Evolutionary conservation across 1,284 basidiomycete species (phyloP), one percentile per base, ranked within the genome.

Genomic region (Heimioporus punctisporus): DNA sequence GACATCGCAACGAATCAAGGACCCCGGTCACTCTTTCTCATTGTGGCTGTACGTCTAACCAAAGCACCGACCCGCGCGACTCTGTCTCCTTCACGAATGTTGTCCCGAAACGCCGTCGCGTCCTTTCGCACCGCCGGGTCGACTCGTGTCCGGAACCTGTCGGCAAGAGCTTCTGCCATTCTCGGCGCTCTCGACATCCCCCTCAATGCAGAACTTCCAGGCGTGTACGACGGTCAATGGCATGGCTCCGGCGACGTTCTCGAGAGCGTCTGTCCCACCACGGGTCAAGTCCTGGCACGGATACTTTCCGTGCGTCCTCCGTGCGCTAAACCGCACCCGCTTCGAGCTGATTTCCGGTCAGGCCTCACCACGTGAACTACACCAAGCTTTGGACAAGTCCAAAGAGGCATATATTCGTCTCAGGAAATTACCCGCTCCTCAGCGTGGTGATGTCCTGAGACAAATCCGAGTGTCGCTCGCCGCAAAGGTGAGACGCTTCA

Each of bases 381-480:
- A 86, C 47, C 72, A 76, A 15, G 80, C 85, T 4, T 66, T 96
- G 52, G 77, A 77, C 48, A 85, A 81, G 59, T 78, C 88, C 11
- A 78, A 86, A 39, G 84, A 90, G 50, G 95, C 95, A 7, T 90
- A 88, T 64, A 73, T 75, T 25, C 65, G 75, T 46, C 88, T 97
- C 69, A 81, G 93, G 70, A 80, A 77, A 57, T 78, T 96, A 43
- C 94, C 96, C 52, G 93, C 92, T 10, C 95, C 96, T 1, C 85
- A 84, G 50, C 79, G 96, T 50, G 96, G 96, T 17, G 93, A 97
- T 59, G 82, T 98, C 30, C 72, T 98, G 55, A 80, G 95, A 60
- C 92, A 97, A 72, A 91, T 98, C 60, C 80, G 95, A 55, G 85
- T 90, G 64, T 92, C 88, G 12, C 79, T 97, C n/a, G 81, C 86